Evolutionary conservation across 2,329 filamentous ascomycete genomes (phyloP).

Genomic region (Alternaria atra): DNA sequence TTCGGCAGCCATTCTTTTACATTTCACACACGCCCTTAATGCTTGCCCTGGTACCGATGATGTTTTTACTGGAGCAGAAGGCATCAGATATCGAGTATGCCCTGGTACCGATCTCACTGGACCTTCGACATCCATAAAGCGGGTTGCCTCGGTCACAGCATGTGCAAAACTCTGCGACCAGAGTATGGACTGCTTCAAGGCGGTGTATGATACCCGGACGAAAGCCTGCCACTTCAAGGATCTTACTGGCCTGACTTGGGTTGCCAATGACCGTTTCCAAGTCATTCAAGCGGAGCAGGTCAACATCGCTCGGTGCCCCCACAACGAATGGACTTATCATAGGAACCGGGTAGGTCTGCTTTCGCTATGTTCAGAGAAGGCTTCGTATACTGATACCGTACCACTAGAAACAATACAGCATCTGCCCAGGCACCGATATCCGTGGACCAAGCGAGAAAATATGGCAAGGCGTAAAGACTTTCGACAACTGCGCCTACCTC

Average conservation of each 20-base stretch:
- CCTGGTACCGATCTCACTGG: conserved; percentile 31
- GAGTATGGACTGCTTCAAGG: conserved; percentile 36
- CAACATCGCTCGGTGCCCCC: conserved; percentile 36
- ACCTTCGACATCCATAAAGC: conserved; percentile 19
- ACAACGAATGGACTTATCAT: conserved; percentile 28
- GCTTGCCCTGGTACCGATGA: conserved; percentile 31
- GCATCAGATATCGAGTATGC: conserved; percentile 34
- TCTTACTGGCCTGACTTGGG: conserved; percentile 28
- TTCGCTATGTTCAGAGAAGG: not conserved
- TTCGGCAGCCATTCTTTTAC: conserved; percentile 26
- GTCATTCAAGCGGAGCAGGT: conserved; percentile 35
- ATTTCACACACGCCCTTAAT: conserved; percentile 28
- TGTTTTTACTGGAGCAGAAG: conserved; percentile 27
- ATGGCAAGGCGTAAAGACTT: conserved; percentile 18
- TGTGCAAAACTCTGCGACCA: conserved; percentile 33
- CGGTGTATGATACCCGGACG: conserved; percentile 34
- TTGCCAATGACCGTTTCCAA: conserved; percentile 28
- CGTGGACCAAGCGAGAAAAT: conserved; percentile 30
- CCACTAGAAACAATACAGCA: conserved; percentile 28
- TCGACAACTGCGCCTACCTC: conserved; percentile 33
- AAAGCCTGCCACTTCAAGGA: conserved; percentile 36
- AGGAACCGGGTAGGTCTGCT: conserved; percentile 24
- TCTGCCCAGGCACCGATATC: conserved; percentile 37
- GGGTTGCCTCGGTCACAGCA: conserved; percentile 28
- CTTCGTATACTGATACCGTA: not conserved